Conservation (phyloP, 805 yeast species). For the Ogataea saltuana region DNA sequence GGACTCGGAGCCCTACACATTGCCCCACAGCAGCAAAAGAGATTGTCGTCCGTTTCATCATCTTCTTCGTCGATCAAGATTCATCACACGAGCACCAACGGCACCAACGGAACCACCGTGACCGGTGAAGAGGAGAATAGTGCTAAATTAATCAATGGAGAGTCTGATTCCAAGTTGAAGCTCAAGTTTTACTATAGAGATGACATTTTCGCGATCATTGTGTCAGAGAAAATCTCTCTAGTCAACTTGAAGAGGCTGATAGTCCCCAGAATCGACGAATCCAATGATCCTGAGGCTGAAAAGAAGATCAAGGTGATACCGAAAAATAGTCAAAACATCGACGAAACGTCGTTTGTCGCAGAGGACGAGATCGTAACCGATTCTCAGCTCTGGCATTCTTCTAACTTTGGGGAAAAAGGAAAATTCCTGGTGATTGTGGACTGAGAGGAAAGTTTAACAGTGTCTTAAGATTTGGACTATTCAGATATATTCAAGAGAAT, state of each 20-base stretch:
- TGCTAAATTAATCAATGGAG: not conserved
- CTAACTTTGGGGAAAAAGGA: slow-evolving; percentile 36
- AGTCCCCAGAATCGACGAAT: slow-evolving; percentile 35
- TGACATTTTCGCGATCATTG: slow-evolving; percentile 70
- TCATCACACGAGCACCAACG: slow-evolving; percentile 20
- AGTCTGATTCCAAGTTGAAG: slow-evolving; percentile 46
- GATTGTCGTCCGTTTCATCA: slow-evolving; percentile 25
- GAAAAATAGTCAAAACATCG: slow-evolving; percentile 29
- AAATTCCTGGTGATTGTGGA: slow-evolving; percentile 32
- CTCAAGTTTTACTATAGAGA: slow-evolving; percentile 77
- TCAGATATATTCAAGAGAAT: not conserved
- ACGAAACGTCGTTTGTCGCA: slow-evolving; percentile 23
- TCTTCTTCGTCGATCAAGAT: slow-evolving; percentile 19
- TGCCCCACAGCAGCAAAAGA: slow-evolving; percentile 19
- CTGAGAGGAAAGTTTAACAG: too few species aligned
- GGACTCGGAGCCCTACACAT: slow-evolving; percentile 28
- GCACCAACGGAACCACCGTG: slow-evolving; percentile 6
- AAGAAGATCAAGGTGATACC: slow-evolving; percentile 30
- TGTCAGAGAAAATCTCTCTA: slow-evolving; percentile 28
- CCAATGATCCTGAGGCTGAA: slow-evolving; percentile 26
- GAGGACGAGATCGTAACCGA: slow-evolving; percentile 27
- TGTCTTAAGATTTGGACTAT: too few species aligned
- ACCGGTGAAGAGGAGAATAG: slow-evolving; percentile 1
- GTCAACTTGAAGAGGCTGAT: slow-evolving; percentile 29
- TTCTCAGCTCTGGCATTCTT: slow-evolving; percentile 27